These are phyloP conservation scores for Epipyxis sp. DNA, from an alignment of 108 stramenopile species.

Conservation along the genomic window DNA sequence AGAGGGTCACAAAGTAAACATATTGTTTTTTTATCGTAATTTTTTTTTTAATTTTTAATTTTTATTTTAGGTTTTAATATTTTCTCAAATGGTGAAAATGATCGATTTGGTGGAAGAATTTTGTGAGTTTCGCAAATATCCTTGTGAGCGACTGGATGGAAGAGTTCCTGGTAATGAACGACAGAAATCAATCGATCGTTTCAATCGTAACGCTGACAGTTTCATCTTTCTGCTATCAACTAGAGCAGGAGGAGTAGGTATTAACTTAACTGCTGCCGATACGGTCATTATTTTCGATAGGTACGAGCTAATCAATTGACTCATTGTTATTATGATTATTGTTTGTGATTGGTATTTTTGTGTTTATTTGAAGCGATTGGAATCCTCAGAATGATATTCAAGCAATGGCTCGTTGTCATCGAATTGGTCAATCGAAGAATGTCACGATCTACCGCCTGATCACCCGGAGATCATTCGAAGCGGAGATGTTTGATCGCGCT, in stretches of 20 bases:
- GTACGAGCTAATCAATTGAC: no score
- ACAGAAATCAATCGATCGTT: conserved; percentile 96
- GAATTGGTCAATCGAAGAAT: conserved; percentile 95
- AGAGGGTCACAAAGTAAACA: conserved; percentile 97
- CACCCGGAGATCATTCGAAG: conserved; percentile 88
- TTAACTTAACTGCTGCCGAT: conserved; percentile 96
- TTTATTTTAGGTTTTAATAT: no score
- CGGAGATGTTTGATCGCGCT: conserved; percentile 97
- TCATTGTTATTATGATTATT: no score
- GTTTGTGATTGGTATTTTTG: no score
- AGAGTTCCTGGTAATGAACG: conserved; percentile 85
- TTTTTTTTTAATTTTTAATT: no score
- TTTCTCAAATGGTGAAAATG: conserved; percentile 93
- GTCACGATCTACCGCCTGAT: conserved; percentile 92
- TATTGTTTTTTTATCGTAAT: no score
- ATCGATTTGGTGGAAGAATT: conserved; percentile 91
- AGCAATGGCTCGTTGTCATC: conserved; percentile 94
- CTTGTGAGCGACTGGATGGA: conserved; percentile 80
- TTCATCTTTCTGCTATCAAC: conserved; percentile 90
- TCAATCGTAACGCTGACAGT: conserved; percentile 74
- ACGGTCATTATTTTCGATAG: conserved; percentile 73
- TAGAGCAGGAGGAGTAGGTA: conserved; percentile 93
- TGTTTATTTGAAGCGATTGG: no score
- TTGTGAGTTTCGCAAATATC: conserved; percentile 77
- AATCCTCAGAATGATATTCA: conserved; percentile 99